phyloP scores from a whole-genome alignment of 495 filamentous ascomycete species.

The Hypoxylon fuscum region DNA sequence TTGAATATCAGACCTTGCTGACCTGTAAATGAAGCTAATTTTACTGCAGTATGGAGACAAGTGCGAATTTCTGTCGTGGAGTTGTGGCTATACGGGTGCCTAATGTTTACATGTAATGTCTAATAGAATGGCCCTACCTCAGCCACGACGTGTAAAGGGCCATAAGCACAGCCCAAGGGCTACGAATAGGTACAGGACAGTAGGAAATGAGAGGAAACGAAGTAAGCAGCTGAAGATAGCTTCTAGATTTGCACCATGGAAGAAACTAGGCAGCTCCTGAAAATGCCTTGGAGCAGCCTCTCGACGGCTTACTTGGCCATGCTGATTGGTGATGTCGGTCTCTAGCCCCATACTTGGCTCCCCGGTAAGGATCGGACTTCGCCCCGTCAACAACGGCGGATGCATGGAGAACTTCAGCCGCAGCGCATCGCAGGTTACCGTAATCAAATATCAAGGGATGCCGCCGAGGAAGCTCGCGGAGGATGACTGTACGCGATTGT shows the following conservation, averaged over 20 bases:
- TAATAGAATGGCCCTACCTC: neutral
- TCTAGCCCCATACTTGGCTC: slow-evolving; percentile 22
- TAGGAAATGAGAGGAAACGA: neutral
- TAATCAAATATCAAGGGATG: too few relatives aligned
- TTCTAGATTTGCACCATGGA: neutral
- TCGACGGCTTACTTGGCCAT: neutral
- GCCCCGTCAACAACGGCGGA: too few relatives aligned
- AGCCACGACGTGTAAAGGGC: slow-evolving; percentile 1
- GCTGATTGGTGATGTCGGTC: slow-evolving; percentile 41
- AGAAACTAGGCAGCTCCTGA: too few relatives aligned
- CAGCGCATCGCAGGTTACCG: too few relatives aligned
- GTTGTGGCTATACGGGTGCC: slow-evolving; percentile 4
- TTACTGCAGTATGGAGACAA: slow-evolving; percentile 3
- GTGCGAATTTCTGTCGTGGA: slow-evolving; percentile 9
- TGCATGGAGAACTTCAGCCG: too few relatives aligned
- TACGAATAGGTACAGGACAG: neutral
- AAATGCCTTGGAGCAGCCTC: neutral
- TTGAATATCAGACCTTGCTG: neutral
- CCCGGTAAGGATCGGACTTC: too few relatives aligned
- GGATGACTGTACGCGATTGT: too few relatives aligned
- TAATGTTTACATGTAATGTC: neutral
- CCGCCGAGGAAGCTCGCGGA: too few relatives aligned
- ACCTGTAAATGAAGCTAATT: neutral
- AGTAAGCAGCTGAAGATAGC: slow-evolving; percentile 18
- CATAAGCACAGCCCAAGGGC: slow-evolving; percentile 1